Conservation (phyloP, 2,329 filamentous ascomycete species). For the Trichophyton benhamiae region DNA sequence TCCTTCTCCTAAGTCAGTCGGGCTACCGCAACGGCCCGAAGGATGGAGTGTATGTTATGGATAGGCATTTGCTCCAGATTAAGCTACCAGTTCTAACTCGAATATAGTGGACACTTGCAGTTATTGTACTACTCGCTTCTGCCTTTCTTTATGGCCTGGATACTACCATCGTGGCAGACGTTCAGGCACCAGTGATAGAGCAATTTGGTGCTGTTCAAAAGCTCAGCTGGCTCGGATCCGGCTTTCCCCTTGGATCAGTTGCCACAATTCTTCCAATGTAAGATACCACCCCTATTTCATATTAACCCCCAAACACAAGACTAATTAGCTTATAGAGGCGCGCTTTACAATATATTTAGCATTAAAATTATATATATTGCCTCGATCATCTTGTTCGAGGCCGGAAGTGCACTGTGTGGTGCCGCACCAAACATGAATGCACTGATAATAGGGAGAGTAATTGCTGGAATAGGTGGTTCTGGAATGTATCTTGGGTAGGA, state of each 20-base stretch:
- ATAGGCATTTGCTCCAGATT: neutral
- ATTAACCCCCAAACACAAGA: neutral
- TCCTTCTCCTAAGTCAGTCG: too few relatives aligned
- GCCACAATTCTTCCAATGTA: conserved; percentile 24
- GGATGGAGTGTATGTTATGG: neutral
- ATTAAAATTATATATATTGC: conserved; percentile 32
- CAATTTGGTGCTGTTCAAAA: conserved; percentile 5
- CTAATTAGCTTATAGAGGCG: conserved; percentile 18
- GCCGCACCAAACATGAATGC: conserved; percentile 34
- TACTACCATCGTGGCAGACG: conserved; percentile 40
- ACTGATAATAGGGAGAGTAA: conserved; percentile 36
- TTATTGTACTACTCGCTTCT: conserved; percentile 24
- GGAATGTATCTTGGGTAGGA: conserved; percentile 30
- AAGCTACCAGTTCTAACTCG: neutral
- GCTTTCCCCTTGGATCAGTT: conserved; percentile 33
- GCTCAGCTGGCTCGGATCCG: conserved; percentile 8
- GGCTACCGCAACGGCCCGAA: neutral
- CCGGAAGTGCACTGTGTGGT: conserved; percentile 48
- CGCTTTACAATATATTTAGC: conserved; percentile 33
- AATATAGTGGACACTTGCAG: conserved; percentile 14
- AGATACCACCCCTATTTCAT: neutral
- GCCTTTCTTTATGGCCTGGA: conserved; percentile 28
- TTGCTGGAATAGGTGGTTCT: conserved; percentile 41
- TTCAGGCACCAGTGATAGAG: conserved; percentile 20
- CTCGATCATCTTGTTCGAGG: conserved; percentile 42